Conservation (phyloP, 208 protist species). For the Hexamita inflata region DNA sequence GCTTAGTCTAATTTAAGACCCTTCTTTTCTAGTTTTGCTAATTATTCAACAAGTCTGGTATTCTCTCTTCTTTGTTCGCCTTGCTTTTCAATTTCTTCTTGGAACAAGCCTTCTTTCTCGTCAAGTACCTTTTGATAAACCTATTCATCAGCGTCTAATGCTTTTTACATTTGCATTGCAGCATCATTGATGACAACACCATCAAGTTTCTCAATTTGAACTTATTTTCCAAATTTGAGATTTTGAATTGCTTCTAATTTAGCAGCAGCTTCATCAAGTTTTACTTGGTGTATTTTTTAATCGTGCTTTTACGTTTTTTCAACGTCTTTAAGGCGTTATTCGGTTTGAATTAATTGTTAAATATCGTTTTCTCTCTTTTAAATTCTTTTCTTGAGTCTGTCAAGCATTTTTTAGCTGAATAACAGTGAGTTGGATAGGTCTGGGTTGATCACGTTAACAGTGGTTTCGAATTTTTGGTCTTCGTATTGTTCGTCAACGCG, state of each 20-base stretch:
- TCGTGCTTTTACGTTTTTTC: neutral
- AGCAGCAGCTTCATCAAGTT: neutral
- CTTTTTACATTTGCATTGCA: neutral
- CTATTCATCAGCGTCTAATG: neutral
- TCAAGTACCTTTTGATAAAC: neutral
- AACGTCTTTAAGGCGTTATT: neutral
- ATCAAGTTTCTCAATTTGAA: slow-evolving; percentile 20
- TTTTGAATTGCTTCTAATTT: slow-evolving; percentile 8
- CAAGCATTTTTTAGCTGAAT: neutral
- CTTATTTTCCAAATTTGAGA: slow-evolving; percentile 1
- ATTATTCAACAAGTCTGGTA: neutral
- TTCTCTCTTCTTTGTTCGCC: neutral
- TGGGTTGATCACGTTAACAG: neutral
- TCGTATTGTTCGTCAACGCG: too few species aligned
- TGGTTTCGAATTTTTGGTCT: too few species aligned
- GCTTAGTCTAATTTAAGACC: neutral
- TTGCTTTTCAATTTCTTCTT: neutral
- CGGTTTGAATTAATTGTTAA: neutral
- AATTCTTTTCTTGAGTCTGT: slow-evolving; percentile 10
- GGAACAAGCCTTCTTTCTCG: neutral
- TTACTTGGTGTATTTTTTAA: neutral
- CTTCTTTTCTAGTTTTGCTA: slow-evolving; percentile 1
- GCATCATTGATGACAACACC: neutral
- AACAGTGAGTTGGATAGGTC: neutral
- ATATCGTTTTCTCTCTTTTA: neutral